Percentiles rank a stretch among this genome's conserved stretches.
phyloP scores from a whole-genome alignment of 495 filamentous ascomycete species.

The Coniosporium apollinis region DNA sequence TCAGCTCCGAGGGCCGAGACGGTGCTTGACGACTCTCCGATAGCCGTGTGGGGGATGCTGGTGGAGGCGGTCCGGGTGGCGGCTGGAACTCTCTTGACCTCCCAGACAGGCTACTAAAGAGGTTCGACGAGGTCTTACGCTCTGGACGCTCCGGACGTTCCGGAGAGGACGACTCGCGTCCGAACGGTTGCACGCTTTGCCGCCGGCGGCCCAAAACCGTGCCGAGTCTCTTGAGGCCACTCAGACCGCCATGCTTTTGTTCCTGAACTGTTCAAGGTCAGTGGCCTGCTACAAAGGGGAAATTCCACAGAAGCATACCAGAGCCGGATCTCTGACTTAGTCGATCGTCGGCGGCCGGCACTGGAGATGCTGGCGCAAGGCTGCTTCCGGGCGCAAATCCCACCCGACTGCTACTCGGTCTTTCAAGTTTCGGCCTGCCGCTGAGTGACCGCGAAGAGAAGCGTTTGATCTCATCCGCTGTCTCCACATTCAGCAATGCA shows the following conservation, averaged over 20 bases:
- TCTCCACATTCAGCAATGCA: conserved; percentile 72
- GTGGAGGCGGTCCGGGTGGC: conserved; percentile 6
- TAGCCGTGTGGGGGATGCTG: no score
- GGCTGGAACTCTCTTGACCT: conserved; percentile 5
- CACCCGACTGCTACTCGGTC: conserved; percentile 23
- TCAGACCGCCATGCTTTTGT: conserved; percentile 16
- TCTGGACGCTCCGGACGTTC: no score
- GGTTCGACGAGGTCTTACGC: no score
- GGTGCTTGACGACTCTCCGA: no score
- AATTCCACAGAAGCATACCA: conserved; percentile 5
- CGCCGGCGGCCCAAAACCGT: conserved; percentile 21
- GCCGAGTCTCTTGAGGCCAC: conserved; percentile 23
- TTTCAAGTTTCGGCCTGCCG: conserved; percentile 13
- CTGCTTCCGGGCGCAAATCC: not conserved
- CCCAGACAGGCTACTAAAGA: conserved; percentile 6
- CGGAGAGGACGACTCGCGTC: no score
- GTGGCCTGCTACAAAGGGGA: conserved; percentile 1
- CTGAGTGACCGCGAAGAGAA: conserved; percentile 42
- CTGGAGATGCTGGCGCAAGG: conserved; percentile 7
- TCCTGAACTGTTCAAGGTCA: conserved; percentile 16
- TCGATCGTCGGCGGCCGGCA: conserved; percentile 11
- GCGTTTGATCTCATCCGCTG: conserved; percentile 74
- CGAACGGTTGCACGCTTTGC: conserved; percentile 22
- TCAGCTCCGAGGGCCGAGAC: no score
- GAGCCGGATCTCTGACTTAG: conserved; percentile 21